Conservation (phyloP, 2,329 filamentous ascomycete species). For the Pseudogymnoascus pannorum region DNA sequence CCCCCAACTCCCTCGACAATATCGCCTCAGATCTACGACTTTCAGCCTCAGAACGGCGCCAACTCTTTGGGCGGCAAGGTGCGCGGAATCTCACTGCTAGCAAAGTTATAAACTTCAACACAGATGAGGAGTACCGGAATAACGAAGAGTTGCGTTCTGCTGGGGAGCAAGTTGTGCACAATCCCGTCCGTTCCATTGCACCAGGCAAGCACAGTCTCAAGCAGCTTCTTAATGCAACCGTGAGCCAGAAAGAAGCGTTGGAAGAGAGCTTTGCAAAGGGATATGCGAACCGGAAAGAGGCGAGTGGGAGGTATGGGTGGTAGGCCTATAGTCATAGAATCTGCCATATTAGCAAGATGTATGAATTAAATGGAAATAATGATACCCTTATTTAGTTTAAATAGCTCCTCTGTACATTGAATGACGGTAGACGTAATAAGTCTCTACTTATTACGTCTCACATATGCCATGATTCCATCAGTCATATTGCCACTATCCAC, state of each 20-base stretch:
- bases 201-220: conserved; percentile 85
- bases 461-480: background rate
- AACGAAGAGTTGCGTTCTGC: conserved; percentile 70
- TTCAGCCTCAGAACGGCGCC: conserved; percentile 66
- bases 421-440: no score
- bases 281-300: conserved; percentile 71
- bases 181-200: conserved; percentile 73
- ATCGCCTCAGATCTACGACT: conserved; percentile 76
- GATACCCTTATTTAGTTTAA: conserved; percentile 2
- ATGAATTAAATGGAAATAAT: conserved; percentile 3
- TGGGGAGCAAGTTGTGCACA: conserved; percentile 65
- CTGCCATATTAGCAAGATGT: background rate
- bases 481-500: background rate
- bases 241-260: conserved; percentile 74
- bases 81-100: conserved; percentile 37
- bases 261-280: conserved; percentile 88
- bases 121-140: conserved; percentile 75
- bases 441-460: background rate
- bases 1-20: conserved; percentile 52
- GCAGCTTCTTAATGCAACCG: conserved; percentile 78
- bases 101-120: conserved; percentile 81
- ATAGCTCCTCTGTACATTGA: background rate
- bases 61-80: conserved; percentile 69
- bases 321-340: conserved; percentile 24
- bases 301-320: conserved; percentile 80